A percentile compares a stretch with the other conserved stretches of the same genome.
These are phyloP conservation scores for Polymyxa betae DNA, from an alignment of 208 protist genomes.

Conservation along the genomic window DNA sequence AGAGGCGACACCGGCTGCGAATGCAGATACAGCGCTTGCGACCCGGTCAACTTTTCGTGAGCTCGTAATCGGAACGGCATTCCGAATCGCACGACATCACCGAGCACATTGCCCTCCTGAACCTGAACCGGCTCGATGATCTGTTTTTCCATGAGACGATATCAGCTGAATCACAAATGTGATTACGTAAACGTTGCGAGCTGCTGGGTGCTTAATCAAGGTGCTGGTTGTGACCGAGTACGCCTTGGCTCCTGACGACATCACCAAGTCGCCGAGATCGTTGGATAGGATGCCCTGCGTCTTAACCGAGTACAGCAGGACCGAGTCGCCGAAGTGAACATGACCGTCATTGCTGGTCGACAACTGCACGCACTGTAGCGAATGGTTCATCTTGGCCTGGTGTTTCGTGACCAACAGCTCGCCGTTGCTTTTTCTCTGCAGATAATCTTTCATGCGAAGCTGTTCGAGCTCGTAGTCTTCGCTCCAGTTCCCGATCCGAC, in stretches of 20 bases:
- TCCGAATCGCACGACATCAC: constrained; percentile 14
- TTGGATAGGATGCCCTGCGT: constrained; percentile 34
- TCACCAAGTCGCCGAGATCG: constrained; percentile 26
- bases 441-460: constrained; percentile 43
- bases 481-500: constrained; percentile 50
- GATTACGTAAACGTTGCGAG: constrained; percentile 26
- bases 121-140: constrained; percentile 27
- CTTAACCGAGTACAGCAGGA: constrained; percentile 18
- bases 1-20: constrained; percentile 40
- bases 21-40: background rate
- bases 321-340: constrained; percentile 12
- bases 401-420: constrained; percentile 50
- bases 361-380: constrained; percentile 11
- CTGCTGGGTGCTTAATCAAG: background rate
- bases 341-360: constrained; percentile 8
- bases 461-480: constrained; percentile 45
- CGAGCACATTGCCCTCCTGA: background rate
- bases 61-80: constrained; percentile 1
- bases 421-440: background rate
- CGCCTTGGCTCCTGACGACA: background rate
- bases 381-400: constrained; percentile 49
- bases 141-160: background rate
- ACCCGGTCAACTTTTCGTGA: background rate
- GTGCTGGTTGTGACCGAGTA: constrained; percentile 26
- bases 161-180: background rate